Evolutionary conservation across 2,329 filamentous ascomycete genomes (phyloP).

Genomic region (Claviceps pazoutovae): DNA sequence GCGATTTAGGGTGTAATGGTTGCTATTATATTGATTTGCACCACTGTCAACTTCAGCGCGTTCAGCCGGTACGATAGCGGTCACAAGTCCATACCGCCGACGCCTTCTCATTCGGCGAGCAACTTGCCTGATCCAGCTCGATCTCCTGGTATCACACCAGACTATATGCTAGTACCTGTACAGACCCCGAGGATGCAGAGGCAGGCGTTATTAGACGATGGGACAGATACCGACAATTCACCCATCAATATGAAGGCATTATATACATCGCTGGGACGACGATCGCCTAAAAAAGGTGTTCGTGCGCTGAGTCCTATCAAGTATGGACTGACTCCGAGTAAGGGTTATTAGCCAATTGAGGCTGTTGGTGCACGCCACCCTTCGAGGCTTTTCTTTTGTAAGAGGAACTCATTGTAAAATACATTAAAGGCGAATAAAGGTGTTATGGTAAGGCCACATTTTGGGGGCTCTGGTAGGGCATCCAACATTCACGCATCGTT

Average conservation of each 20-base stretch:
- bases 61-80: slow-evolving; percentile 16
- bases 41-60: slow-evolving; percentile 37
- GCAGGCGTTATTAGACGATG: slow-evolving; percentile 29
- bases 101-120: slow-evolving; percentile 7
- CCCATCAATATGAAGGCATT: slow-evolving; percentile 29
- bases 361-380: neutral
- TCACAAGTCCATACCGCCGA: slow-evolving; percentile 1
- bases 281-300: slow-evolving; percentile 36
- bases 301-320: slow-evolving; percentile 36
- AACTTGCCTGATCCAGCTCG: slow-evolving; percentile 11
- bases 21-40: slow-evolving; percentile 31
- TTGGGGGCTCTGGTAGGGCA: neutral
- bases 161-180: slow-evolving; percentile 36
- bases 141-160: slow-evolving; percentile 21
- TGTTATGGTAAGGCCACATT: neutral
- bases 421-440: neutral
- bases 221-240: slow-evolving; percentile 37
- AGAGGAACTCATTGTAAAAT: neutral
- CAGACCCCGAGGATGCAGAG: slow-evolving; percentile 33
- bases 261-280: slow-evolving; percentile 31
- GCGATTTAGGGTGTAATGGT: slow-evolving; percentile 34
- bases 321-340: slow-evolving; percentile 24
- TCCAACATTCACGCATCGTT: neutral
- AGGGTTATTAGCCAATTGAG: slow-evolving; percentile 12
- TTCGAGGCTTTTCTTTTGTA: neutral